phyloP scores from a whole-genome alignment of 257 asterid species.

The Nyctanthes arbortristis region DNA sequence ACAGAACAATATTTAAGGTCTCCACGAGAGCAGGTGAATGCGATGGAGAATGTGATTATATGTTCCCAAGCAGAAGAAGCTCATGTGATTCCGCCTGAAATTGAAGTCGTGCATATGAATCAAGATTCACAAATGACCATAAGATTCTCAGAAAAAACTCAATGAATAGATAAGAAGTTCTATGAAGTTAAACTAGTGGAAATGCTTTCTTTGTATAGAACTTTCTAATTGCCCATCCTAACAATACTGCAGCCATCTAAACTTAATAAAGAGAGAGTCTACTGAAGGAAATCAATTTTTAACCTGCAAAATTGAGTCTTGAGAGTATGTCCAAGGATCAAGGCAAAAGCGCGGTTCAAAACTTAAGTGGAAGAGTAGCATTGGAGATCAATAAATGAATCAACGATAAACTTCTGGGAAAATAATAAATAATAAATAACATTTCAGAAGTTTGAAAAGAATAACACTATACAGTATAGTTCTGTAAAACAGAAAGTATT shows the following conservation, averaged over 20 bases:
- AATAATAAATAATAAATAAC: no score
- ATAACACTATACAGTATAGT: no score
- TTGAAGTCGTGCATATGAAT: not conserved
- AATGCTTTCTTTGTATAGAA: no score
- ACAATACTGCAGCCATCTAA: not conserved
- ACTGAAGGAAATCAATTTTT: not conserved
- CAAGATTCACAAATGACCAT: not conserved
- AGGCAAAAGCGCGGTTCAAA: not conserved
- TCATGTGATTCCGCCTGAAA: not conserved
- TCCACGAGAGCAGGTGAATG: constrained; percentile 7
- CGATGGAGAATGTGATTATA: not conserved
- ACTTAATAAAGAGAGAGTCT: not conserved
- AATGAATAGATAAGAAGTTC: no score
- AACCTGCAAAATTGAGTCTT: not conserved
- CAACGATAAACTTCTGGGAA: no score
- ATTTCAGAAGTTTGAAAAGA: no score
- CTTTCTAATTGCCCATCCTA: not conserved
- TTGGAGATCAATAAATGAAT: no score
- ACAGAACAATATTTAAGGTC: constrained; percentile 11
- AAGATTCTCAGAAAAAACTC: no score
- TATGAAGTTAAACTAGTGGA: no score
- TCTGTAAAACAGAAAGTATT: no score
- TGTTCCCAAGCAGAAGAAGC: constrained; percentile 1
- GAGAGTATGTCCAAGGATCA: not conserved
- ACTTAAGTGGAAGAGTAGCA: no score